Base-by-base conservation (phyloP, 495 filamentous ascomycete species). In the Penicillium lividum region DNA sequence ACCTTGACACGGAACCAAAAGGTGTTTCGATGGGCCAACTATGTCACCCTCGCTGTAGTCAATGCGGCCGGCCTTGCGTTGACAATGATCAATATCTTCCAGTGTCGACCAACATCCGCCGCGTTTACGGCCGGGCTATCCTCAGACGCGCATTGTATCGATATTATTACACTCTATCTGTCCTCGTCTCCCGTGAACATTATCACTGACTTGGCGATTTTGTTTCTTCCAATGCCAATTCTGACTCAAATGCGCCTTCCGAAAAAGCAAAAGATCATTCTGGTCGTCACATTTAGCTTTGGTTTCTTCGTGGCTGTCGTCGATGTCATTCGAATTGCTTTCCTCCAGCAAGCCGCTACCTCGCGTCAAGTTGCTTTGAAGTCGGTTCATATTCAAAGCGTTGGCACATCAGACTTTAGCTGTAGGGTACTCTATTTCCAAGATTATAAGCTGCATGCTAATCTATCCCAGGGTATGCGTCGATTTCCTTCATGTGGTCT, bases 401-500 rank as follows among this genome's bases (percentile, higher is more conserved):
- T 53, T 51, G 62, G 60, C 4, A 64, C 63, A 18, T 69, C 72
- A 3, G 84, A 89, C 60, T 82, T 85, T 64, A 82, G 80, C 49
- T 89, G 84, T 81, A 71, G 36, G 76, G 22, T 28, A 10, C 15
- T 27, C 4, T 2, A 52, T 25, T 45, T 36, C 8, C 27, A 29
- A 28, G 27, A 56, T 31, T 34, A 28, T 29, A 16, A 22, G 16
- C 5, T n/a, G 4, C 15, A 16, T 33, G 22, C 43, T 56, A 42
- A 31, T 44, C 16, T 3, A 51, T 9, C 11, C 11, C 72, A 68
- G 87, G 84, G 87, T 90, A 92, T 70, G 92, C 87, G 4, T 89
- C 91, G 4, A 70, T 91, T 2, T 89, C 91, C 0, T 89, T 95
- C 68, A 92, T 96, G 88, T 97, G 92, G 92, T 93, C 89, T 16